Conservation (phyloP, 352 stramenopile species). For the Ochromonadaceae sp. region DNA sequence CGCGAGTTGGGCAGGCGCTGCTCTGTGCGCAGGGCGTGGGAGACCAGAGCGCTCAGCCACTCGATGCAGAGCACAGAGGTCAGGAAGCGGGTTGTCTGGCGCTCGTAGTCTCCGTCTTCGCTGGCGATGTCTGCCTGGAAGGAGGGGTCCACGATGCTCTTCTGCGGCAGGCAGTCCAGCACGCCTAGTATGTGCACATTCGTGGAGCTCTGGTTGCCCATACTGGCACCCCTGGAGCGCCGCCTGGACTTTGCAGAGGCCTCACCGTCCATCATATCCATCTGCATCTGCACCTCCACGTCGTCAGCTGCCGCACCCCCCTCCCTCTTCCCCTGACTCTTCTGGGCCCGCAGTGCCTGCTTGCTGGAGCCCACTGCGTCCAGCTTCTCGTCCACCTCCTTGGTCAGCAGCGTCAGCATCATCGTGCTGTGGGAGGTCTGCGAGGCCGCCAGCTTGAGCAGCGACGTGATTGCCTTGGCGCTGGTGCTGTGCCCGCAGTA, state of each 20-base stretch:
- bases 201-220: not conserved
- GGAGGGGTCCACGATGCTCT: not conserved
- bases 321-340: too few relatives aligned
- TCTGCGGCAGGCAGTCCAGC: not conserved
- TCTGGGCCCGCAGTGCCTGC: too few relatives aligned
- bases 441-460: not conserved
- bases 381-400: too few relatives aligned
- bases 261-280: too few relatives aligned
- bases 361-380: too few relatives aligned
- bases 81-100: not conserved
- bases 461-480: constrained; percentile 1
- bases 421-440: too few relatives aligned
- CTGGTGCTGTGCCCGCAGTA: not conserved
- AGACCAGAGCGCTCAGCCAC: not conserved
- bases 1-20: not conserved
- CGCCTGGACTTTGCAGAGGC: too few relatives aligned
- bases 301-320: too few relatives aligned
- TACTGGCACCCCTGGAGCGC: not conserved
- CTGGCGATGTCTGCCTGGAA: not conserved
- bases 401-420: too few relatives aligned
- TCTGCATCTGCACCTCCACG: too few relatives aligned
- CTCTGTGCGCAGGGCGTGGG: not conserved
- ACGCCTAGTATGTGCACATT: not conserved
- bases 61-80: not conserved
- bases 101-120: not conserved